These are phyloP conservation scores for Macrophomina tecta DNA, from an alignment of 2,329 filamentous ascomycete genomes.

Conservation along the genomic window DNA sequence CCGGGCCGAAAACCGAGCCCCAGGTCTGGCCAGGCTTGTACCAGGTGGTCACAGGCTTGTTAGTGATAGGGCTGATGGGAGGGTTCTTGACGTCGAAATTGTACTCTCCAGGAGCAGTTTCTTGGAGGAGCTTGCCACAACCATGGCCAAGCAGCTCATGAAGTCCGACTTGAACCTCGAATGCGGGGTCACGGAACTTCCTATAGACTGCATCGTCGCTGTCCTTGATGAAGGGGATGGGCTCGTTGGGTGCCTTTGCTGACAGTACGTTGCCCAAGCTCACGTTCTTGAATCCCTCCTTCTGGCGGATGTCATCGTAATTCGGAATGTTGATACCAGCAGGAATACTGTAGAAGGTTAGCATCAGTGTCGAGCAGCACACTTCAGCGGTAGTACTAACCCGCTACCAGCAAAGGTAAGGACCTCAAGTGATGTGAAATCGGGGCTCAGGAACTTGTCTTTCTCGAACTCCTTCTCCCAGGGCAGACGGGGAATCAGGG, in stretches of 20 bases:
- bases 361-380: not conserved
- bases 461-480: slow-evolving; percentile 93
- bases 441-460: slow-evolving; percentile 91
- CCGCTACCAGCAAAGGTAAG: slow-evolving; percentile 75
- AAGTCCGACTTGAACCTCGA: slow-evolving; percentile 94
- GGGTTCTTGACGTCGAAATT: slow-evolving; percentile 88
- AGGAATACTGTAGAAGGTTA: slow-evolving; percentile 52
- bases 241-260: slow-evolving; percentile 90
- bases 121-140: slow-evolving; percentile 91
- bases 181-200: slow-evolving; percentile 83
- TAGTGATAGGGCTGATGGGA: slow-evolving; percentile 78
- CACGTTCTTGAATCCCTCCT: slow-evolving; percentile 89
- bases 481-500: slow-evolving; percentile 85
- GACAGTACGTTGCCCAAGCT: slow-evolving; percentile 91
- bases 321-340: slow-evolving; percentile 66
- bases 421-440: slow-evolving; percentile 95
- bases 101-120: slow-evolving; percentile 79
- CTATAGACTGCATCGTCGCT: slow-evolving; percentile 79
- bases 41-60: slow-evolving; percentile 80
- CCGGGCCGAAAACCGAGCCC: slow-evolving; percentile 87
- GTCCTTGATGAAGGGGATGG: slow-evolving; percentile 85
- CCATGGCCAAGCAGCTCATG: slow-evolving; percentile 90
- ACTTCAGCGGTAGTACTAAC: slow-evolving; percentile 31
- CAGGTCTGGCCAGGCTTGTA: slow-evolving; percentile 97
- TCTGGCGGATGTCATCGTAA: slow-evolving; percentile 67